Conservation (phyloP, 1,284 basidiomycete genomes). For the Moniliophthora roreri region DNA sequence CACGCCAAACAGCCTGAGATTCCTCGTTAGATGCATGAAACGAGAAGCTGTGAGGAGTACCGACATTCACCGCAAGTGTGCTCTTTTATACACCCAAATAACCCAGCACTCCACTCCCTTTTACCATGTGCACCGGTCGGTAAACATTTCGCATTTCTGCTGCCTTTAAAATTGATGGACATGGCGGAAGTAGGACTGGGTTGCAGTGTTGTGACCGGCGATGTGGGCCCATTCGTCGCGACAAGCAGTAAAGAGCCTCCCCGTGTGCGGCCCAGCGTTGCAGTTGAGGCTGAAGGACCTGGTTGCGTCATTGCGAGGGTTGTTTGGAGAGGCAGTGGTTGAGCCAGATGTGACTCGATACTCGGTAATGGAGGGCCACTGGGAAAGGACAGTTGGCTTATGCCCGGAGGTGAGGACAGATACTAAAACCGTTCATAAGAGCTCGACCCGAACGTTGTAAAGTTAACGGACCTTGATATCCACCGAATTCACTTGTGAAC, state of each 20-base stretch:
- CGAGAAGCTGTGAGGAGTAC: not conserved
- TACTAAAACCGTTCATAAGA: not conserved
- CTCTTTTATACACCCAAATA: constrained; percentile 9
- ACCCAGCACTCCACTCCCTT: constrained; percentile 12
- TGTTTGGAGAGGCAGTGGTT: not conserved
- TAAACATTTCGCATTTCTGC: constrained; percentile 7
- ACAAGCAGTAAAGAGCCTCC: not conserved
- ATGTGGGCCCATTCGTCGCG: not conserved
- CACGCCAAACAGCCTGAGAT: constrained; percentile 24
- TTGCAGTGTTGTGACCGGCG: not conserved
- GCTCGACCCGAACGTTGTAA: not conserved
- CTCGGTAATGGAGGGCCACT: not conserved
- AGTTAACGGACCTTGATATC: constrained; percentile 1
- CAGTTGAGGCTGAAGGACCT: not conserved
- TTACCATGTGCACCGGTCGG: constrained; percentile 2
- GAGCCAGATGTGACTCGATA: not conserved
- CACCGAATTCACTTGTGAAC: not conserved
- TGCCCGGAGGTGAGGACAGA: constrained; percentile 1
- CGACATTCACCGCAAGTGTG: constrained; percentile 5
- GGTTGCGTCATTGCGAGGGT: not conserved
- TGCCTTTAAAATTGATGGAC: not conserved
- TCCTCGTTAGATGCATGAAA: not conserved
- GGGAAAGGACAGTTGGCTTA: not conserved
- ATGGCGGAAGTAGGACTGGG: not conserved
- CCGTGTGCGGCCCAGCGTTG: not conserved